Base-by-base conservation (phyloP, 805 yeast genomes). In the Candida mattraensis region DNA sequence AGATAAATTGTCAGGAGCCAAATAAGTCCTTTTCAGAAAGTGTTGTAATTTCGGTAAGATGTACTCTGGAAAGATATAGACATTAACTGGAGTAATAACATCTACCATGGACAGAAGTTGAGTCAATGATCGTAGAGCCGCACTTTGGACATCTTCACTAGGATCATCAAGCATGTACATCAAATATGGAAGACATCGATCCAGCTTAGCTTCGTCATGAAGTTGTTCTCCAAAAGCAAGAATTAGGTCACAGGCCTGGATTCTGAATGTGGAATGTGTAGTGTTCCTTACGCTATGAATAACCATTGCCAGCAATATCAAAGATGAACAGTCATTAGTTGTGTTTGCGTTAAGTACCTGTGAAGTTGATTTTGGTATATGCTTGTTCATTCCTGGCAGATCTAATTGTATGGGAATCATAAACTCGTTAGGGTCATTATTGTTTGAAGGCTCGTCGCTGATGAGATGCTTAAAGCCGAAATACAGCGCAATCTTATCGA, bases 121-220 rank as follows among this genome's bases (percentile, higher is more conserved):
- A 0, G 94, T 77, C 29, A 86, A 53, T 2, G 80, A 64, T 29
- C 76, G 66, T 6, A 93, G 49, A 0, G 95, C 85, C 3, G 77
- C 64, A 1, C 79, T 72, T 34, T 82, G 84, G 3, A 87, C 93
- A 29, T 70, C 74, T 1, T 77, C 69, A 13, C 80, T 70, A 1
- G 70, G 63, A 42, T 87, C 95, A 33, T 84, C 87, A 10, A 89
- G 57, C 35, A 87, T 66, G n/a, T 77, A 64, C 15, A 86, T 72
- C 16, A 93, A 57, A 53, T 83, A 87, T 0, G 99, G 98, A 16
- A 93, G 58, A 20, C 87, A 78, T 28, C 97, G 63, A 56, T 93
- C 97, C 24, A 93, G 64, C 54, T 88, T 91, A 11, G 80, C 80
- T 38, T 85, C 95, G 54, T 93, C 98, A 16, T 76, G 74, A 2